Percentiles rank a stretch among this genome's conserved stretches.
Evolutionary conservation across 257 asterid species (phyloP).

Genomic region (Mentha longifolia): DNA sequence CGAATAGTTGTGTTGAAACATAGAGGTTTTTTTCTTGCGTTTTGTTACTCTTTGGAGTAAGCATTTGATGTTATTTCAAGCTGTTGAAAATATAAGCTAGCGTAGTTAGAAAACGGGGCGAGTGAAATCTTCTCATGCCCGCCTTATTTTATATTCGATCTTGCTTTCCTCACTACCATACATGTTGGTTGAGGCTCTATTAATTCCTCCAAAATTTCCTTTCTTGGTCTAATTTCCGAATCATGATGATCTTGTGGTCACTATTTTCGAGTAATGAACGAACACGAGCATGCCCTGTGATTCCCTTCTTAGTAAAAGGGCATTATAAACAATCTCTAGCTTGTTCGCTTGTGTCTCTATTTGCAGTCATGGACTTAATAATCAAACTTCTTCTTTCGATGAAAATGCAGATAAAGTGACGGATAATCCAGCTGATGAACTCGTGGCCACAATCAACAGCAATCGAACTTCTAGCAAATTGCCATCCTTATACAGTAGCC

Average conservation of each 20-base stretch:
- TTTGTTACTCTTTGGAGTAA: no score
- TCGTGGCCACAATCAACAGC: conserved; percentile 54
- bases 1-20: not conserved
- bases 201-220: conserved; percentile 8
- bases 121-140: not conserved
- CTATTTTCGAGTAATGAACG: not conserved
- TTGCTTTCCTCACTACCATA: not conserved
- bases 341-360: not conserved
- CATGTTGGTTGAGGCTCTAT: not conserved
- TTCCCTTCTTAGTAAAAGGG: conserved; percentile 1
- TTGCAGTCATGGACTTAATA: conserved; percentile 3
- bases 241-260: not conserved
- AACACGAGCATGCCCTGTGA: not conserved
- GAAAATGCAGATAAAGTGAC: conserved; percentile 66
- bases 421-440: conserved; percentile 86
- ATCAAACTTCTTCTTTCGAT: conserved; percentile 20
- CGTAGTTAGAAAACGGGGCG: not conserved
- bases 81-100: not conserved
- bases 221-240: not conserved
- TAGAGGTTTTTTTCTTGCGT: not conserved
- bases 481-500: conserved; percentile 70
- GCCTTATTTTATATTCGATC: not conserved
- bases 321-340: not conserved
- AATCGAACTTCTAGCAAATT: conserved; percentile 76
- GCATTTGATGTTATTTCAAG: no score